A percentile compares a stretch with the other conserved stretches of the same genome.
These are phyloP conservation scores for Endotrypanum monterogeii DNA, from an alignment of 208 protist species.

Conservation along the genomic window DNA sequence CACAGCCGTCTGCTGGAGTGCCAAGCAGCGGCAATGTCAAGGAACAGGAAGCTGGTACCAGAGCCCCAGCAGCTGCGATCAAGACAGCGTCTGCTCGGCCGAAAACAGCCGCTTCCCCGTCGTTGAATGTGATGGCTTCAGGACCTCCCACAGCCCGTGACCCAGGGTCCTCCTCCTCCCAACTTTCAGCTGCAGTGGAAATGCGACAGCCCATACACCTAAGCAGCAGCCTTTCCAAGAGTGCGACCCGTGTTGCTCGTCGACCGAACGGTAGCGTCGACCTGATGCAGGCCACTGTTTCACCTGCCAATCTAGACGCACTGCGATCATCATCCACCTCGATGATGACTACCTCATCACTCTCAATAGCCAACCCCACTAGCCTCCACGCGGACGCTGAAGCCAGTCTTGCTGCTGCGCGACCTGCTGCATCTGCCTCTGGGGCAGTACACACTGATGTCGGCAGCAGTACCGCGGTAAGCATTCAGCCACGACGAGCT, in stretches of 20 bases:
- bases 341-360: background rate
- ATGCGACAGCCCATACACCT: background rate
- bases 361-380: background rate
- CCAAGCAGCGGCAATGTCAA: slow-evolving; percentile 3
- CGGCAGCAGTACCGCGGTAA: background rate
- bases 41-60: background rate
- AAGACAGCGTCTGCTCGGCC: background rate
- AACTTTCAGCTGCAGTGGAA: background rate
- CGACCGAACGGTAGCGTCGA: background rate
- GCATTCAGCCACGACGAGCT: background rate
- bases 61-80: background rate
- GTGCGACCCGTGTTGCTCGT: background rate
- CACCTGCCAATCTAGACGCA: background rate
- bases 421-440: background rate
- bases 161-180: background rate
- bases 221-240: background rate
- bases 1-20: background rate
- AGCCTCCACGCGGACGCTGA: background rate
- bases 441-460: background rate
- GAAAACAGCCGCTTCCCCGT: background rate
- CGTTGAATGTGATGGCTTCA: background rate
- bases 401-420: background rate
- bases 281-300: background rate
- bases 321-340: background rate
- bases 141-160: background rate